Evolutionary conservation across 2,329 filamentous ascomycete genomes (phyloP), one percentile per base, ranked within the genome.

Genomic region (Venturia carpophila): DNA sequence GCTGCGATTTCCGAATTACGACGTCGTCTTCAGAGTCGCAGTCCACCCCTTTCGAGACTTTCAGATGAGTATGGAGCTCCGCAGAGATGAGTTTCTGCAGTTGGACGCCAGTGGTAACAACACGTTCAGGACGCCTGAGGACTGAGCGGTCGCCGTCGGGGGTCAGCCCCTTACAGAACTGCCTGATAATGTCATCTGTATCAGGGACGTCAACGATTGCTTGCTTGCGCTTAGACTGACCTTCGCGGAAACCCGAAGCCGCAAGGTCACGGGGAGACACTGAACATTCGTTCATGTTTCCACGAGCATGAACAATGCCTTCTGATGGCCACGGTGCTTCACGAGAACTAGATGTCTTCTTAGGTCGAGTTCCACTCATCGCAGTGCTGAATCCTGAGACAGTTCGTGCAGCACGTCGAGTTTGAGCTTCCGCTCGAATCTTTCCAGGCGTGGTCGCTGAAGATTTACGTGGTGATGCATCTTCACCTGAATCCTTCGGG

Each of bases 281-380:
- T 39, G 52, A 7, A 10, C 27, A 58, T 37, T 43, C 63, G 49
- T 7, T 47, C 49, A 64, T 34, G 7, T 17, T 1, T 21, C 83
- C 86, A 64, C 87, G 83, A 52, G 92, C 76, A 73, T 91, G 89
- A 0, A 80, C 76, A 72, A 84, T 85, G 7, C 80, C 87, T 68
- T 81, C 80, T 61, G 84, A 82, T 45, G 90, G 90, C 87, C 90
- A 94, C n/a, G 84, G 79, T 19, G 64, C 64, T 42, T 65, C 64
- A 10, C 21, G 34, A 67, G 37, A 30, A 13, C 24, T 37, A 34
- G 17, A 39, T 43, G 30, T 7, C 39, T 60, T 56, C n/a, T 47
- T 43, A 15, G 17, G 19, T 17, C 39, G 60, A 42, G 60, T 24
- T 27, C 37, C 37, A 34, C 37, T 45, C 21, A 42, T 39, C 6